Conservation (phyloP, 495 filamentous ascomycete species). For the Podospora fimiseda region DNA sequence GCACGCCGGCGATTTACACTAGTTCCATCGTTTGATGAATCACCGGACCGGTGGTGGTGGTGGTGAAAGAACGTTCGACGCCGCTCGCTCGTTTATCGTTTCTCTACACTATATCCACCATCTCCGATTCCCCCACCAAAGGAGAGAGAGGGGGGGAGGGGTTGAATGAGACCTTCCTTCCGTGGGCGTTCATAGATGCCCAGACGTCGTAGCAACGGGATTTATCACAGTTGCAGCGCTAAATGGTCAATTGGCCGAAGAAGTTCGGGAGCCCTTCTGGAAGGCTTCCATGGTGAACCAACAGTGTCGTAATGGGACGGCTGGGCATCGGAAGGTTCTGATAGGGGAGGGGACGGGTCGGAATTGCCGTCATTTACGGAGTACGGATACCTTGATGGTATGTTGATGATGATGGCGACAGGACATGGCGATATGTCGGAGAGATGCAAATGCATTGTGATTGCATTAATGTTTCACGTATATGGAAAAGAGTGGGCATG, state of each 20-base stretch:
- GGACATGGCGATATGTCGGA: neutral
- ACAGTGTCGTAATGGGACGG: neutral
- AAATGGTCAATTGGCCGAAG: neutral
- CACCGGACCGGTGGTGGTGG: too few species aligned
- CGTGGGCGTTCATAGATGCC: too few species aligned
- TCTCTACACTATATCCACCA: too few species aligned
- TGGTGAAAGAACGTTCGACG: neutral
- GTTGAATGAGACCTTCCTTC: neutral
- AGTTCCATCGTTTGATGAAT: too few species aligned
- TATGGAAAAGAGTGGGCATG: neutral
- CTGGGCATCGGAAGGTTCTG: neutral
- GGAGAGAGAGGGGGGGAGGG: too few species aligned
- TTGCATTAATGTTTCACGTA: conserved; percentile 1
- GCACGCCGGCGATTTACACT: neutral
- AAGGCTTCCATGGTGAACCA: conserved; percentile 3
- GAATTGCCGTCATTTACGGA: conserved; percentile 7
- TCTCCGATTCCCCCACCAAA: too few species aligned
- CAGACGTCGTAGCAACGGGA: neutral
- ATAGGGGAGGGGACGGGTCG: conserved; percentile 4
- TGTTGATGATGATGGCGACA: conserved; percentile 1
- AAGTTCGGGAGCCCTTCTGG: neutral
- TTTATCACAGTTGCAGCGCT: conserved; percentile 1
- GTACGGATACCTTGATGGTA: neutral
- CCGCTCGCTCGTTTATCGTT: too few species aligned
- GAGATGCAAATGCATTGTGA: neutral